Conservation (phyloP, 345 rosid species). For the Eucalyptus fibrosa region DNA sequence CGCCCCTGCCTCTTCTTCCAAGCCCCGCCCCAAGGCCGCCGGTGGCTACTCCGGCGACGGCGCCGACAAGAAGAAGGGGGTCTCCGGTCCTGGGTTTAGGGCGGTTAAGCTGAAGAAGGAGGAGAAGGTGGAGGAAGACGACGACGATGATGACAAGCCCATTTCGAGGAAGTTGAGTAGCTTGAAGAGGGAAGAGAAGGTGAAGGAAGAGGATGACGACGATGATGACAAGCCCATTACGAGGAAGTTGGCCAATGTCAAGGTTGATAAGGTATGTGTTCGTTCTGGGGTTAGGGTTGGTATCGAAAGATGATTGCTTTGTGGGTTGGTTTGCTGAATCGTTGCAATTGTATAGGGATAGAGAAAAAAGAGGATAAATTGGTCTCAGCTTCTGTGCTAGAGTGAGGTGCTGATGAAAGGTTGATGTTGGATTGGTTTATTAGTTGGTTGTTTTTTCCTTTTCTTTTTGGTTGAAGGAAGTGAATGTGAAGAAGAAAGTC, state of each 20-base stretch:
- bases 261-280: slow-evolving; percentile 26
- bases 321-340: not conserved
- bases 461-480: slow-evolving; percentile 16
- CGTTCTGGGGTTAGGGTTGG: not conserved
- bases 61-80: not conserved
- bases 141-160: slow-evolving; percentile 17
- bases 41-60: not conserved
- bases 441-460: not conserved
- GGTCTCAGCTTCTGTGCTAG: not conserved
- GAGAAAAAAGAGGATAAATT: not conserved
- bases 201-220: slow-evolving; percentile 1
- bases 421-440: not conserved
- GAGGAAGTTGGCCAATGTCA: slow-evolving; percentile 16
- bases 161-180: slow-evolving; percentile 21
- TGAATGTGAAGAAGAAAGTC: slow-evolving; percentile 30
- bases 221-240: slow-evolving; percentile 24
- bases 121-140: not conserved
- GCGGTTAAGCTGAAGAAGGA: slow-evolving; percentile 1
- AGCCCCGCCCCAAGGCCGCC: slow-evolving; percentile 7
- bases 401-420: not conserved
- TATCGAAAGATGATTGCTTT: not conserved
- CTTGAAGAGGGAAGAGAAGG: slow-evolving; percentile 1
- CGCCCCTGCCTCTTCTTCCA: slow-evolving; percentile 14
- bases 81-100: not conserved
- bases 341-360: not conserved